Base-by-base conservation (phyloP, 2,329 filamentous ascomycete genomes). In the Didymella pinodella region DNA sequence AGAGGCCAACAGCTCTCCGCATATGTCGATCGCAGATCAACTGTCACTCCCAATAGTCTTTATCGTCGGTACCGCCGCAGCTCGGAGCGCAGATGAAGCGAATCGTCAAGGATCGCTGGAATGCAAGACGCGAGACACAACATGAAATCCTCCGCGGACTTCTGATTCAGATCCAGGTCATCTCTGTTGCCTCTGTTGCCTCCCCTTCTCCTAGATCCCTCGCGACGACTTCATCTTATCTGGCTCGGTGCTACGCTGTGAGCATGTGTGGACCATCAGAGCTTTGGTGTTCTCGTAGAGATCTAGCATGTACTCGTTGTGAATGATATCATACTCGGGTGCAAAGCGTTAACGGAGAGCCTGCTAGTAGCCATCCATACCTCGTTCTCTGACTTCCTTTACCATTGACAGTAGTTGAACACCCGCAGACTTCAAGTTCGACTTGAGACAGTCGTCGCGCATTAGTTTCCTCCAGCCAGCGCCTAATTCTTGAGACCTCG, bases 241-340 rank as follows among this genome's bases (percentile, higher is more conserved):
- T 46, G 1, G 25, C 12, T 29, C 45, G 54, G 32, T 16, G 7
- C 54, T 40, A 18, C 31, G 54, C 26, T 45, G 54, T 7, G 47
- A 57, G 18, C 38, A 51, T 47, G 47, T 57, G 6, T 57, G 54
- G n/a, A 51, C 47, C 54, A 50, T 51, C 26, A 57, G 16, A 7
- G 25, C 47, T 16, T 47, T 57, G 5, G 54, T 57, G 32, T 57
- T 57, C 32, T 57, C 54, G 12, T 57, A 57, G 26, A 57, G 51
- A 1, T 51, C 54, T n/a, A 50, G 25, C 10, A 41, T 31, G 12
- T 16, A 50, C 10, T 38, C 47, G 16, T 57, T 46, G 25, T 57
- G 47, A 41, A 57, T 43, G 11, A 46, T n/a, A 26, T 57, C 47
- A 34, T 57, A 57, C 18, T 57, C 54, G 11, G 54, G 54, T 1